A percentile compares a stretch with the other conserved stretches of the same genome.
phyloP scores from a whole-genome alignment of 768 basidiomycete genomes.

The Suillus cothurnatus region DNA sequence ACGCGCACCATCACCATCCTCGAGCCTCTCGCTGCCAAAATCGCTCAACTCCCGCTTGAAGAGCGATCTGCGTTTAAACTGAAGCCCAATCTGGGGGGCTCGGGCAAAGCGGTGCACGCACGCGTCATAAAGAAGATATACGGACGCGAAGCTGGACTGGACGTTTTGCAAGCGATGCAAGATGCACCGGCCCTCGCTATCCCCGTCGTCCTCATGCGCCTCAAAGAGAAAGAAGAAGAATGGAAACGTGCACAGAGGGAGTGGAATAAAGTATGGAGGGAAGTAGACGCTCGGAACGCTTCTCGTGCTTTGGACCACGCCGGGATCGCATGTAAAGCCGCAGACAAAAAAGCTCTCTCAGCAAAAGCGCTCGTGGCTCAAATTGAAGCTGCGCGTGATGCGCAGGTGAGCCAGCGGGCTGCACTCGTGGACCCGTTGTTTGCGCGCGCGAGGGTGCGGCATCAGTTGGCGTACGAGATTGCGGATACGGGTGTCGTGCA shows the following conservation, averaged over 20 bases:
- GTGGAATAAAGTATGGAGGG: constrained; percentile 99
- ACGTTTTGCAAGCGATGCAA: constrained; percentile 87
- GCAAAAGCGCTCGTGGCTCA: constrained; percentile 79
- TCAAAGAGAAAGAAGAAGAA: constrained; percentile 97
- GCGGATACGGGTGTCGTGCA: constrained; percentile 78
- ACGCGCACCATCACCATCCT: constrained; percentile 87
- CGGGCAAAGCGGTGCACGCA: constrained; percentile 85
- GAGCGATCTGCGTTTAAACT: constrained; percentile 83
- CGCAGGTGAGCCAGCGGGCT: constrained; percentile 76
- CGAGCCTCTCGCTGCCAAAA: constrained; percentile 90
- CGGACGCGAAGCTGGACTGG: constrained; percentile 79
- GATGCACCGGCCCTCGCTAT: constrained; percentile 89
- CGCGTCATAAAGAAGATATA: constrained; percentile 97
- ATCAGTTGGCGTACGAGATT: constrained; percentile 81
- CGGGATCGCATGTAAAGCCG: constrained; percentile 84
- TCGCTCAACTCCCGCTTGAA: constrained; percentile 73
- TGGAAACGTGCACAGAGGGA: constrained; percentile 97
- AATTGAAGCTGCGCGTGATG: constrained; percentile 82
- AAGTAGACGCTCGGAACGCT: constrained; percentile 94
- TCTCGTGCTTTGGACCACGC: constrained; percentile 93
- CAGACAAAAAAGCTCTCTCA: constrained; percentile 84
- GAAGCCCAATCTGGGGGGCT: constrained; percentile 86
- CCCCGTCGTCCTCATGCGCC: constrained; percentile 82
- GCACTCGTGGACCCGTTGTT: constrained; percentile 53
- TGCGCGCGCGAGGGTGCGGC: constrained; percentile 62